phyloP scores from a whole-genome alignment of 345 rosid genomes.

The Eucalyptus virginea region DNA sequence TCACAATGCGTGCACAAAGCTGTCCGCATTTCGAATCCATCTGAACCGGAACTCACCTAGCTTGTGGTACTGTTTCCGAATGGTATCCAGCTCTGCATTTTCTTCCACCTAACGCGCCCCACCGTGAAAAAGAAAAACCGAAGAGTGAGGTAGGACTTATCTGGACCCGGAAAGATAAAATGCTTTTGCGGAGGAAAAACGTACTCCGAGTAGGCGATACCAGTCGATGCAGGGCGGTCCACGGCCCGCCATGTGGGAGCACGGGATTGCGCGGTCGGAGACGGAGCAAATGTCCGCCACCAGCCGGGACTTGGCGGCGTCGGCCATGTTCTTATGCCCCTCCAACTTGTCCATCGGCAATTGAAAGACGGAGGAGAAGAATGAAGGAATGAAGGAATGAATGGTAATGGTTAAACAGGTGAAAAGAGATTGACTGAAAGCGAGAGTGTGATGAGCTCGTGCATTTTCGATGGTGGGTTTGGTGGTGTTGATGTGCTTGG shows the following conservation, averaged over 20 bases:
- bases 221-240: neutral
- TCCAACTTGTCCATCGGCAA: neutral
- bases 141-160: neutral
- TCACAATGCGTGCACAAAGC: neutral
- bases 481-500: neutral
- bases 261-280: neutral
- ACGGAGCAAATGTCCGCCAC: neutral
- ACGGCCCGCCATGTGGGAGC: neutral
- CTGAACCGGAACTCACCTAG: constrained; percentile 36
- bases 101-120: constrained; percentile 59
- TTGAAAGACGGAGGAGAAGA: neutral
- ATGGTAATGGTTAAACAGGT: neutral
- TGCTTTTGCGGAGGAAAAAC: neutral
- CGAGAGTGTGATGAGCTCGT: neutral
- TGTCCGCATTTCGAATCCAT: neutral
- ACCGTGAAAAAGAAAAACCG: neutral
- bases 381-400: neutral
- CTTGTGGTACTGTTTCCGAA: constrained; percentile 58
- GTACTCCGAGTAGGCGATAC: neutral
- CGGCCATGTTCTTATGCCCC: neutral
- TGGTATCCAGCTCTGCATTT: constrained; percentile 42
- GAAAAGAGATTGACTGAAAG: neutral
- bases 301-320: neutral
- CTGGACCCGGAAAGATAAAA: neutral
- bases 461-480: neutral